Conservation (phyloP, 1,284 basidiomycete species). For the Microbotryum scabiosae region DNA sequence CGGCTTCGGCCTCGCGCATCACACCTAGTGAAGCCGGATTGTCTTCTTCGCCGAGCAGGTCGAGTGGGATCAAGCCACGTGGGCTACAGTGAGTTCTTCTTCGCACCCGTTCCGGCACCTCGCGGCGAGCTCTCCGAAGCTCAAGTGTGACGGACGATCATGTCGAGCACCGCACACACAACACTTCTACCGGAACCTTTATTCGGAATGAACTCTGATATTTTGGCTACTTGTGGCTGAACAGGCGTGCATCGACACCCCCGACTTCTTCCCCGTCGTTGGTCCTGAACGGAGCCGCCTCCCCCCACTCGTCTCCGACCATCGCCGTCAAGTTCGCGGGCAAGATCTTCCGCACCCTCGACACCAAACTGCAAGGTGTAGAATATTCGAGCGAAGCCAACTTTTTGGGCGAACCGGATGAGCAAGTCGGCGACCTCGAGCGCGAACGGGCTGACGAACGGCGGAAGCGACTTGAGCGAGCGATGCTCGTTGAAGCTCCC, state of each 20-base stretch:
- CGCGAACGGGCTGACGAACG: not conserved
- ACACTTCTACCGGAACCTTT: no score
- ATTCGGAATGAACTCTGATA: no score
- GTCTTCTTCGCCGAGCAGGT: no score
- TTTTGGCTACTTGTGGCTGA: no score
- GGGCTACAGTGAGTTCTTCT: no score
- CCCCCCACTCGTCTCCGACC: slow-evolving; percentile 1
- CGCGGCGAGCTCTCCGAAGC: no score
- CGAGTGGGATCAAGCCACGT: no score
- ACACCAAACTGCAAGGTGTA: slow-evolving; percentile 2
- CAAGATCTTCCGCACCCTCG: slow-evolving; percentile 24
- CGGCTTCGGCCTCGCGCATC: no score
- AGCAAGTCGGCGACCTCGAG: slow-evolving; percentile 22
- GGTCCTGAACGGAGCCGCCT: not conserved
- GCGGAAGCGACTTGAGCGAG: slow-evolving; percentile 13
- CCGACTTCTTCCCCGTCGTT: not conserved
- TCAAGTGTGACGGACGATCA: no score
- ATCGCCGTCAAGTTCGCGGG: slow-evolving; percentile 25
- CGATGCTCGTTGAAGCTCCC: slow-evolving; percentile 5
- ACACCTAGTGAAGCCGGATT: no score
- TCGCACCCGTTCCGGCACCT: no score
- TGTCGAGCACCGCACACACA: no score
- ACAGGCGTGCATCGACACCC: not conserved
- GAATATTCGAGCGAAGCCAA: slow-evolving; percentile 13
- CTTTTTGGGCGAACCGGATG: slow-evolving; percentile 18